Conservation (phyloP, 2,329 filamentous ascomycete genomes). For the Bipolaris victoriae region DNA sequence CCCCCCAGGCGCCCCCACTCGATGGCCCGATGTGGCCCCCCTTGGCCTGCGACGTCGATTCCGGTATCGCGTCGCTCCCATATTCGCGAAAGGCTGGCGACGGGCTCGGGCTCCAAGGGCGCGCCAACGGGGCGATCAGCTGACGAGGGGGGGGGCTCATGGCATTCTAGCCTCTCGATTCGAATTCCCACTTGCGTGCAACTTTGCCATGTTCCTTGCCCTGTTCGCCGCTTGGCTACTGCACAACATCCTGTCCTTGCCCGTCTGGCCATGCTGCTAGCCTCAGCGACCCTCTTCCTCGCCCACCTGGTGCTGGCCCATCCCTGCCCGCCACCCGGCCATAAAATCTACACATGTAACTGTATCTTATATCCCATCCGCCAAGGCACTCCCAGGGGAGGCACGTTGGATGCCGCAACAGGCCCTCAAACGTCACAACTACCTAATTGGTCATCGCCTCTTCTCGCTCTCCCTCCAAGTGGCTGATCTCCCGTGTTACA, state of each 20-base stretch:
- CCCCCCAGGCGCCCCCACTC: constrained; percentile 2
- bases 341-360: constrained; percentile 5
- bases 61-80: constrained; percentile 9
- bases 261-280: constrained; percentile 7
- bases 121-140: constrained; percentile 1
- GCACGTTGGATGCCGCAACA: constrained; percentile 14
- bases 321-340: constrained; percentile 9
- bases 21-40: too few relatives aligned
- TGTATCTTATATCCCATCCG: constrained; percentile 8
- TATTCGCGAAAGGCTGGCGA: constrained; percentile 4
- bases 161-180: constrained; percentile 10
- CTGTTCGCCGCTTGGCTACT: constrained; percentile 7
- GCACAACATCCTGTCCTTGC: background rate
- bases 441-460: constrained; percentile 9
- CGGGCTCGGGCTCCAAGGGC: background rate
- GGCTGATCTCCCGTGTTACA: constrained; percentile 15
- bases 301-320: background rate
- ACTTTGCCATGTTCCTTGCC: constrained; percentile 1
- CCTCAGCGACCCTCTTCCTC: constrained; percentile 6
- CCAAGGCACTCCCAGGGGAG: constrained; percentile 3
- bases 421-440: constrained; percentile 20
- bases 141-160: constrained; percentile 4
- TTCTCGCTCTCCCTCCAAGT: constrained; percentile 6
- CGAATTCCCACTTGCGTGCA: constrained; percentile 8
- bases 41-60: background rate